Conservation (phyloP, 1,284 basidiomycete genomes). For the Moesziomyces antarcticus region DNA sequence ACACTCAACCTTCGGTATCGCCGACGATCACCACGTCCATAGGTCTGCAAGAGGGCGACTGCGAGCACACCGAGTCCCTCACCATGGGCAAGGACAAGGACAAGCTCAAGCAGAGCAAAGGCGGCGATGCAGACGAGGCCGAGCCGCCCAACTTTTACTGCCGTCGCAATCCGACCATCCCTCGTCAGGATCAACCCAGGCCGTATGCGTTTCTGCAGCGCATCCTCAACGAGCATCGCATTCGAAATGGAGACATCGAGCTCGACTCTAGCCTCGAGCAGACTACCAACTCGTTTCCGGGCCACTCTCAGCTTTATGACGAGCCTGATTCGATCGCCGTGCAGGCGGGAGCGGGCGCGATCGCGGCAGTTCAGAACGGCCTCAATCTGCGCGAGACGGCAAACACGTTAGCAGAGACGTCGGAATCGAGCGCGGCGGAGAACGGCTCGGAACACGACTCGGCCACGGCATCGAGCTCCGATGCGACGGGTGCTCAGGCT, state of each 20-base stretch:
- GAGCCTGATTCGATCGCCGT: conserved; percentile 16
- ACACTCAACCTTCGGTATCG: background rate
- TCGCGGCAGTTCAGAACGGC: conserved; percentile 36
- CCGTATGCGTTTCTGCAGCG: conserved; percentile 46
- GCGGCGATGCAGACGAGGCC: conserved; percentile 4
- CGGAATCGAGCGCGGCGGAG: conserved; percentile 2
- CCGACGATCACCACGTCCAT: background rate
- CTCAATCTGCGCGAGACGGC: conserved; percentile 32
- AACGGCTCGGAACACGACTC: background rate
- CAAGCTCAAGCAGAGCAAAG: conserved; percentile 13
- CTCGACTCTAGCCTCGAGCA: conserved; percentile 6
- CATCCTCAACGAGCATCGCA: conserved; percentile 42
- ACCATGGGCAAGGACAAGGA: conserved; percentile 34
- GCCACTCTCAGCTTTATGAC: background rate
- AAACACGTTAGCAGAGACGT: conserved; percentile 20
- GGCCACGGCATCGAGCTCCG: background rate
- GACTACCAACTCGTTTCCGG: background rate
- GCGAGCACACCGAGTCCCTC: background rate
- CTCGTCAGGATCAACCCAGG: conserved; percentile 31
- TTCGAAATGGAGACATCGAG: conserved; percentile 12
- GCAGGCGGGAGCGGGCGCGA: conserved; percentile 22
- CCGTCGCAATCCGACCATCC: conserved; percentile 42
- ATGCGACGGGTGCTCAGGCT: background rate
- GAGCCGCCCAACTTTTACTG: conserved; percentile 48
- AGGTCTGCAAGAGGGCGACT: too few relatives aligned